Base-by-base conservation (phyloP, 2,329 filamentous ascomycete species). In the Fusarium sp. region DNA sequence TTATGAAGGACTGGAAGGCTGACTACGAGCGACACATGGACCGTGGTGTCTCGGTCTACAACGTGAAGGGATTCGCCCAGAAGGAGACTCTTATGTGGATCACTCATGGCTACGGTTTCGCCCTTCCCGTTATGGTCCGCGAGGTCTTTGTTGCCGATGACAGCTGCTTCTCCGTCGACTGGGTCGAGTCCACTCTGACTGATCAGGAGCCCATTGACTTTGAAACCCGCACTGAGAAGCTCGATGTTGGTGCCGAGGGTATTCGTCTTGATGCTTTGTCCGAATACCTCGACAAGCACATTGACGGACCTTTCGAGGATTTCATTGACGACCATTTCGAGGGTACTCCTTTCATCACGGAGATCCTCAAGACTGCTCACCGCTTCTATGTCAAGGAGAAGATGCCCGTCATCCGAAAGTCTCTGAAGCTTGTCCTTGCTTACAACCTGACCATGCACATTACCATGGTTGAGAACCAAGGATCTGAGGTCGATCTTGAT, bases 1-100 rank as follows among this genome's bases (percentile, higher is more conserved):
- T 98, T 85, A 96, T 98, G 93, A 98, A 98, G 86, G 95, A 98
- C 81, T 98, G 94, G 94, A 97, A 95, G 83, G 94, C 94, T 46
- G 95, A 98, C 80, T 97, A 96, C 76, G 94, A 97, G 82, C 91
- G 94, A 74, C 94, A 98, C 78, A 88, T 96, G 73, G 92, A 89
- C 69, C 89, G 93, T 61, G 93, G 93, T 58, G 93, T 98, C 78
- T 97, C 94, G 3, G 92, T 97, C 50, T 94, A 92, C 81, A 98
- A 98, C 78, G 96, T 98, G 83, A 97, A 97, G 84, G 94, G 94
- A 53, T 91, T 91, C 70, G 83, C 88, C 16, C 84, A 86, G 67
- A 90, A 89, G 79, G 89, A 91, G 80, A 87, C 85, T 1, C 79
- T 90, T 53, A 90, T 98, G 81, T 98, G 94, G 89, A 94, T 98